Percentiles rank a stretch among this genome's conserved stretches.
Conservation (phyloP, 2,329 filamentous ascomycete species). For the Colletotrichum zoysiae region DNA sequence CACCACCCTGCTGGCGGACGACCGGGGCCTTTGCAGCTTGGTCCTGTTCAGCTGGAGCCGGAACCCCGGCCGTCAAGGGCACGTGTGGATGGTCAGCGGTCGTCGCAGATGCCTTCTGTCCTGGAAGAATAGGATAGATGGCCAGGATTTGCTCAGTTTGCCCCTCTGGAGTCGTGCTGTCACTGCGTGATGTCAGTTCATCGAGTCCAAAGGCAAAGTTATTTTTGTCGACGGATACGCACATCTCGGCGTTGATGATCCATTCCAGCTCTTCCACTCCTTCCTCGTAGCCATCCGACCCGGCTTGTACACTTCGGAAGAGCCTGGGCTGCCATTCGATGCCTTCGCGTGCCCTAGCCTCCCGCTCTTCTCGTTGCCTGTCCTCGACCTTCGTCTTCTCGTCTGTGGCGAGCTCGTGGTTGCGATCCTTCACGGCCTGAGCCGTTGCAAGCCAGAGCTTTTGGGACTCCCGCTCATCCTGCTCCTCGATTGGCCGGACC, state of each 20-base stretch:
- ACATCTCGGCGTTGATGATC: conserved; percentile 93
- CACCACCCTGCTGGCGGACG: conserved; percentile 47
- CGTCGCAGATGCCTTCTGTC: conserved; percentile 72
- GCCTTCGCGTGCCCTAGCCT: conserved; percentile 80
- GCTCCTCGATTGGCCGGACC: conserved; percentile 84
- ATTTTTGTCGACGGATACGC: conserved; percentile 46
- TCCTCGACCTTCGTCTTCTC: conserved; percentile 98
- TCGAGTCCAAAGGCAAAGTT: not conserved
- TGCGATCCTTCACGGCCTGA: conserved; percentile 83
- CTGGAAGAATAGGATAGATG: conserved; percentile 86
- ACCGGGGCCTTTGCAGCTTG: conserved; percentile 30
- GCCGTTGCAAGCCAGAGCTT: conserved; percentile 86
- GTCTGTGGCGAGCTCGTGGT: conserved; percentile 90
- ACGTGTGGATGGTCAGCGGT: conserved; percentile 66
- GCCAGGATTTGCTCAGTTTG: conserved; percentile 86
- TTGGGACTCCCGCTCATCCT: conserved; percentile 91
- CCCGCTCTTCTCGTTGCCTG: conserved; percentile 88
- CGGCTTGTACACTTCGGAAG: conserved; percentile 81
- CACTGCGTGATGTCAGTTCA: conserved; percentile 55
- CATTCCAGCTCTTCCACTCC: conserved; percentile 93
- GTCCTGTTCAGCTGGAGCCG: not conserved
- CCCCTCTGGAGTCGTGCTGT: conserved; percentile 74
- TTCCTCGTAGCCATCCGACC: conserved; percentile 78
- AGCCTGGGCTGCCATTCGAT: conserved; percentile 90
- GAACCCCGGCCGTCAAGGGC: conserved; percentile 35